phyloP scores from a whole-genome alignment of 2,329 filamentous ascomycete species.

The Sphaceloma murrayae region DNA sequence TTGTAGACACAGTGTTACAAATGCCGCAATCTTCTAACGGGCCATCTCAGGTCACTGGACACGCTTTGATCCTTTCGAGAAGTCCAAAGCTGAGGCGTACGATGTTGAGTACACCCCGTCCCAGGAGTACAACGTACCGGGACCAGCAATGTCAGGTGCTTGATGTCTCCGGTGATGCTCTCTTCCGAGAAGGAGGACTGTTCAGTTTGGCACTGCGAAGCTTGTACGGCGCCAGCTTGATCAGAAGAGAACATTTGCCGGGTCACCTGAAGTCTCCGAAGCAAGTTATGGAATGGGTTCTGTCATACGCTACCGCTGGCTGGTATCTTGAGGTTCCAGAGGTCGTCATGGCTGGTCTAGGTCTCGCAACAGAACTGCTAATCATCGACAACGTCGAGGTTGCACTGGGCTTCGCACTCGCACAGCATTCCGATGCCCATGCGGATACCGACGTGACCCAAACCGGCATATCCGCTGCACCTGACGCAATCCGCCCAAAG shows the following conservation, averaged over 20 bases:
- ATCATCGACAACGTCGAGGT: slow-evolving; percentile 14
- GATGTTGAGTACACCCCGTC: not conserved
- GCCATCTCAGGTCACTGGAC: not conserved
- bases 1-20: not conserved
- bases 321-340: slow-evolving; percentile 13
- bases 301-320: slow-evolving; percentile 10
- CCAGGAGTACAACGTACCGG: not conserved
- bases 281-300: slow-evolving; percentile 12
- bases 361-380: slow-evolving; percentile 8
- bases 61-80: slow-evolving; percentile 6
- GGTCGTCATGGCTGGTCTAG: slow-evolving; percentile 8
- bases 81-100: not conserved
- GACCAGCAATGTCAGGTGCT: not conserved
- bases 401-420: slow-evolving; percentile 12
- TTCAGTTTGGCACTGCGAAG: slow-evolving; percentile 8
- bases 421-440: too few relatives aligned
- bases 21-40: not conserved
- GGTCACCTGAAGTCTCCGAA: slow-evolving; percentile 10
- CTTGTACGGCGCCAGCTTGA: slow-evolving; percentile 8
- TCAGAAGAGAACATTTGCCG: slow-evolving; percentile 10
- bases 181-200: slow-evolving; percentile 5
- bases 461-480: not conserved
- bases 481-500: not conserved
- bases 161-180: not conserved
- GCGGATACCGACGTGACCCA: slow-evolving; percentile 1